Conservation (phyloP, 257 asterid species). For the Fraxinus americana region DNA sequence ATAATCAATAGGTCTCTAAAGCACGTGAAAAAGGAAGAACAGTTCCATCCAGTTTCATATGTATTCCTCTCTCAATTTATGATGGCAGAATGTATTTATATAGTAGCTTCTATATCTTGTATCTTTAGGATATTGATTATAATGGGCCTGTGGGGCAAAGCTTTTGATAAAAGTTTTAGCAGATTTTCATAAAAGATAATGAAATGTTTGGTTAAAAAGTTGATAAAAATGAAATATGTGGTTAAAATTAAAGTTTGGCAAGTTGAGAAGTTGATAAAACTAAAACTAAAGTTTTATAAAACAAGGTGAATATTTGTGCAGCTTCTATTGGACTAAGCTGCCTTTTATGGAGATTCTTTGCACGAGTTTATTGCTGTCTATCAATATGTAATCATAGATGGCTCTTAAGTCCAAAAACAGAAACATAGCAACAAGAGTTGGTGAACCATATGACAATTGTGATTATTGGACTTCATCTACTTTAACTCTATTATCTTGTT, state of each 20-base stretch:
- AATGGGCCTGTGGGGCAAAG: no score
- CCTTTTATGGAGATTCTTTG: background rate
- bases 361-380: background rate
- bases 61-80: background rate
- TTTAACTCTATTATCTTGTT: background rate
- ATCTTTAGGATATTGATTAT: background rate
- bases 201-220: no score
- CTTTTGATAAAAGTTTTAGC: no score
- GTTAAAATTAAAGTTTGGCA: no score
- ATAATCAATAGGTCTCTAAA: background rate
- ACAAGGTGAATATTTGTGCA: background rate
- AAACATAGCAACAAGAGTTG: background rate
- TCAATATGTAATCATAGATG: background rate
- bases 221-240: no score
- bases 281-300: no score
- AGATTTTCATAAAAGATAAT: no score
- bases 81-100: no score
- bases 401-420: background rate
- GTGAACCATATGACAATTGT: background rate
- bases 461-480: conserved; percentile 1
- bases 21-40: background rate
- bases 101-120: no score
- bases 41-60: background rate
- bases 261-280: no score
- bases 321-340: background rate